Conservation (phyloP, 2,329 filamentous ascomycete genomes). For the Diaporthe velutina region DNA sequence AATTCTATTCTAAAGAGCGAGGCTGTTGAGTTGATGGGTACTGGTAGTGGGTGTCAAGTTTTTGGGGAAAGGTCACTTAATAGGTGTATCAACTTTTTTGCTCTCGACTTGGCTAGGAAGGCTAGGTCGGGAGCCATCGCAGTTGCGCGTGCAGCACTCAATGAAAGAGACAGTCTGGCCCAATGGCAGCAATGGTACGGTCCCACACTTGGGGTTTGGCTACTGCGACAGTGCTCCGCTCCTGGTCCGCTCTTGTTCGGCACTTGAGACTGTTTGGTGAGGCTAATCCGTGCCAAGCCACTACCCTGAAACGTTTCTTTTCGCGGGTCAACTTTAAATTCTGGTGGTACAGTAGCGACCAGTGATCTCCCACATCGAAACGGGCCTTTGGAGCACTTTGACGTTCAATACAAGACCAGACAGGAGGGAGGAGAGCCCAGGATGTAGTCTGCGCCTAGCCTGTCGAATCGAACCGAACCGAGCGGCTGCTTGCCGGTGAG, state of each 20-base stretch:
- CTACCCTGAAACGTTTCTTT: slow-evolving; percentile 34
- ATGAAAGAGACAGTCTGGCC: neutral
- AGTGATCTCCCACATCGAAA: slow-evolving; percentile 9
- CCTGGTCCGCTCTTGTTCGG: slow-evolving; percentile 26
- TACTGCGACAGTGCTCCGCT: slow-evolving; percentile 23
- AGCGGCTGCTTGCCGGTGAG: neutral
- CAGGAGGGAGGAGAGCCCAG: neutral
- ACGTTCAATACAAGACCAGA: neutral
- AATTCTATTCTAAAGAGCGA: too few species aligned
- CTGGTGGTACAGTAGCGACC: slow-evolving; percentile 5
- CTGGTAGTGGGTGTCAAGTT: too few species aligned
- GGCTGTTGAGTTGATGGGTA: too few species aligned
- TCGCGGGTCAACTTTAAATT: slow-evolving; percentile 28
- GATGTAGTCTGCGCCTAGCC: neutral
- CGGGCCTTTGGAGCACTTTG: neutral
- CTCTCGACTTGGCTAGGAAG: too few species aligned
- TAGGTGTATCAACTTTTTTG: too few species aligned
- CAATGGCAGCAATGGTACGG: neutral
- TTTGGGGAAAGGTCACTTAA: too few species aligned
- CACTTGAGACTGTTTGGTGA: slow-evolving; percentile 34
- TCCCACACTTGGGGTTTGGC: slow-evolving; percentile 9
- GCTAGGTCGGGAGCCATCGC: neutral
- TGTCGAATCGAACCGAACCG: slow-evolving; percentile 15
- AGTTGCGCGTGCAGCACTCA: neutral
- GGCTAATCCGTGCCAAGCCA: slow-evolving; percentile 35